Conservation (phyloP, 2,329 filamentous ascomycete genomes). For the Aspergillus chevalieri region DNA sequence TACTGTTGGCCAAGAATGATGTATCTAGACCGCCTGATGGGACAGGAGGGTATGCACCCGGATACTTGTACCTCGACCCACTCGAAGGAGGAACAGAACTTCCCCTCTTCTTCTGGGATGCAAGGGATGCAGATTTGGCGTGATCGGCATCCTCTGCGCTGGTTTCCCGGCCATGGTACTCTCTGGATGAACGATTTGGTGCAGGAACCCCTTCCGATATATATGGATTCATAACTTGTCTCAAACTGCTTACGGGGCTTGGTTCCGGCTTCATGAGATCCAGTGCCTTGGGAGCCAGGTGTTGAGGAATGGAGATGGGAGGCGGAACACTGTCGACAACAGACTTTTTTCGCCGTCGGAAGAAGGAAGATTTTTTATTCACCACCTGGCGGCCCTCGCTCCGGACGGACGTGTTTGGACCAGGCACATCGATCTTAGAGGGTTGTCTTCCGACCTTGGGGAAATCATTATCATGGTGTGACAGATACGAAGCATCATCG, state of each 20-base stretch:
- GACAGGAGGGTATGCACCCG: constrained; percentile 21
- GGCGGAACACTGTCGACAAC: constrained; percentile 61
- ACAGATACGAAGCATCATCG: constrained; percentile 17
- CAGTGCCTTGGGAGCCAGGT: constrained; percentile 34
- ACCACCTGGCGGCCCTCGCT: constrained; percentile 51
- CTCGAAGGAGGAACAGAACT: constrained; percentile 19
- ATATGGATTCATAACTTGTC: constrained; percentile 83
- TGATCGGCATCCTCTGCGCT: constrained; percentile 11
- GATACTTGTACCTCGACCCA: constrained; percentile 20
- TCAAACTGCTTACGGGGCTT: constrained; percentile 72
- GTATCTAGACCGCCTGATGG: constrained; percentile 20
- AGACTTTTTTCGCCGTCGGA: constrained; percentile 88
- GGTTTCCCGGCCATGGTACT: constrained; percentile 16
- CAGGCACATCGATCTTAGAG: constrained; percentile 18
- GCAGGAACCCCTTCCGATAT: constrained; percentile 39
- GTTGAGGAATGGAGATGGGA: constrained; percentile 46
- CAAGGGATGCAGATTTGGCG: constrained; percentile 12
- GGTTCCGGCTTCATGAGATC: constrained; percentile 31
- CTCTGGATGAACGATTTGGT: constrained; percentile 15
- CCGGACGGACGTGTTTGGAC: constrained; percentile 17
- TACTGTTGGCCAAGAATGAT: constrained; percentile 31
- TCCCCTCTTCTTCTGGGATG: constrained; percentile 17
- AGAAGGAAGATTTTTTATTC: constrained; percentile 93
- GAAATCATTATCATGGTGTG: constrained; percentile 19
- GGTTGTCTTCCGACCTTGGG: constrained; percentile 22